Base-by-base conservation (phyloP, 768 basidiomycete genomes). In the Cystobasidium onofrii region DNA sequence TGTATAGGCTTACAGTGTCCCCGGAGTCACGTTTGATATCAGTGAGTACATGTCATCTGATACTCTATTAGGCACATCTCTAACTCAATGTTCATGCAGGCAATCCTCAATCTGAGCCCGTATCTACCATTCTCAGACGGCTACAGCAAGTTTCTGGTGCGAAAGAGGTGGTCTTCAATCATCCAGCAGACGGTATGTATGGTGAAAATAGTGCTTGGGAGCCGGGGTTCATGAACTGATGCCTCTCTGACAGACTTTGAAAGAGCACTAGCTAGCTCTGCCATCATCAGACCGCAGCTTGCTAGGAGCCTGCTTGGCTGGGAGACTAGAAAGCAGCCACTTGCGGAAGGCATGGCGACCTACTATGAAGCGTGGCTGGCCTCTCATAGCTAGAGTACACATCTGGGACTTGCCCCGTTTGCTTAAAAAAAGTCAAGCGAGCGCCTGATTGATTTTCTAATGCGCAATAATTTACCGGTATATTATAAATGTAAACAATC, bases 361-460 rank as follows among this genome's bases (percentile, higher is more conserved):
- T 71, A 71, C 39, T 71, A 71, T 36, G 23, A 60, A 20, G 69
- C 69, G 1, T 71, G 69, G 69, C 69, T 60, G 15, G 69, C 69
- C 15, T 57, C 69, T 3, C 43, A 46, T 25, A 7, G 7, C 13
- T 67, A 50, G 18, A 50, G 6, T n/a, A n/a, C n/a, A n/a, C n/a
- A n/a, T n/a, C n/a, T n/a, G n/a, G n/a, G n/a, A n/a, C n/a, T n/a
- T n/a, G n/a, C n/a, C n/a, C n/a, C n/a, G n/a, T n/a, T n/a, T n/a
- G n/a, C n/a, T n/a, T n/a, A n/a, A n/a, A n/a, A n/a, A n/a, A n/a
- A n/a, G n/a, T n/a, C n/a, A n/a, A n/a, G n/a, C n/a, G n/a, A n/a
- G n/a, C n/a, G n/a, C n/a, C n/a, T n/a, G n/a, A n/a, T n/a, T n/a
- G n/a, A n/a, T n/a, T n/a, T n/a, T n/a, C n/a, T n/a, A n/a, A n/a